Conservation (phyloP, 139 green algal genomes). For the Yamagishiella unicocca region DNA sequence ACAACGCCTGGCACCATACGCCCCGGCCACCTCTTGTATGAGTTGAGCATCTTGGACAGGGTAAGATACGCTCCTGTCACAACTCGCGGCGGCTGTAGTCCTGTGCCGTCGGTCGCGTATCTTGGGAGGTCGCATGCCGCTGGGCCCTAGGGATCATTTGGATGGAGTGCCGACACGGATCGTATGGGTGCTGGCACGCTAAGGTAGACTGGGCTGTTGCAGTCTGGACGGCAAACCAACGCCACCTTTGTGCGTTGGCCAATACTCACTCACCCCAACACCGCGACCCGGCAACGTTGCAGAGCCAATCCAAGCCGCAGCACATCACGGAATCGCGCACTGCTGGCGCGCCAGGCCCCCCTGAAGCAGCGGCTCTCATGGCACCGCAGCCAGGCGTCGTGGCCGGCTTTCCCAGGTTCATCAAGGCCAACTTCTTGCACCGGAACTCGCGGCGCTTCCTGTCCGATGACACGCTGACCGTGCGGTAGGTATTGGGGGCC, state of each 20-base stretch:
- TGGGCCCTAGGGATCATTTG: too few relatives aligned
- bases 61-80: slow-evolving; percentile 14
- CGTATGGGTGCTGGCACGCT: too few relatives aligned
- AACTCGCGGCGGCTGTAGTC: too few relatives aligned
- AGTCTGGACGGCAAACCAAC: too few relatives aligned
- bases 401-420: slow-evolving; percentile 60
- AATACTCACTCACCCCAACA: too few relatives aligned
- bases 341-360: background rate
- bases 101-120: too few relatives aligned
- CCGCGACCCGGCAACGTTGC: background rate
- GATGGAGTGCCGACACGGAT: too few relatives aligned
- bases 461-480: slow-evolving; percentile 48
- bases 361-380: background rate
- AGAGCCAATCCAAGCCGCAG: background rate
- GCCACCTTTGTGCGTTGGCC: too few relatives aligned
- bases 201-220: too few relatives aligned
- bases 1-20: slow-evolving; percentile 54
- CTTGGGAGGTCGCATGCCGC: too few relatives aligned
- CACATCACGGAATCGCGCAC: slow-evolving; percentile 46
- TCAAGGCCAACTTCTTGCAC: slow-evolving; percentile 53
- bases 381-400: slow-evolving; percentile 47
- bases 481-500: slow-evolving; percentile 34
- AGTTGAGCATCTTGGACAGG: slow-evolving; percentile 65
- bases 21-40: slow-evolving; percentile 61
- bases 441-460: slow-evolving; percentile 59